These are phyloP conservation scores for Lodderomyces elongisporus DNA, from an alignment of 1,139 yeast species.

Conservation along the genomic window DNA sequence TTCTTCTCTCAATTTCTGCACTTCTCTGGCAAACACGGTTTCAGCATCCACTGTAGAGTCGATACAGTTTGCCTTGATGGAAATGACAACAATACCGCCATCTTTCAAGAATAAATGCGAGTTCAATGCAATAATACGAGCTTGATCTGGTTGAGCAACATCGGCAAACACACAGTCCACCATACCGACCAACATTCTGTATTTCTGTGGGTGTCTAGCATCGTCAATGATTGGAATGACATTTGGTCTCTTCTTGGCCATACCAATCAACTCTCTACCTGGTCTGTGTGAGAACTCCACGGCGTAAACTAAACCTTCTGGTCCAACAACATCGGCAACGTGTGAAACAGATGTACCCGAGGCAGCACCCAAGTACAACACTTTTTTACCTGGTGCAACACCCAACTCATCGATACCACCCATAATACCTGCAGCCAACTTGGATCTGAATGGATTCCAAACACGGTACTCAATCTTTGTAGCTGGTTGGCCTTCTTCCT, in stretches of 20 bases:
- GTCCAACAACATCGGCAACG: slow-evolving; percentile 97
- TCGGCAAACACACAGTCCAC: slow-evolving; percentile 98
- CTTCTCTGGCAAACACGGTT: slow-evolving; percentile 98
- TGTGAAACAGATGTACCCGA: slow-evolving; percentile 99
- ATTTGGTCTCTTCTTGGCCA: slow-evolving; percentile 99
- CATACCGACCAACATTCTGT: slow-evolving; percentile 98
- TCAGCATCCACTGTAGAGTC: slow-evolving; percentile 99
- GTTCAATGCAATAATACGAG: slow-evolving; percentile 98
- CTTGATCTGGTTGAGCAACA: slow-evolving; percentile 99
- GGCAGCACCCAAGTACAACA: slow-evolving; percentile 96
- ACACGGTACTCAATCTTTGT: slow-evolving; percentile 98
- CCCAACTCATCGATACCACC: slow-evolving; percentile 98
- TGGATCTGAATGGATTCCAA: slow-evolving; percentile 99
- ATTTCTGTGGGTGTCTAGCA: slow-evolving; percentile 99
- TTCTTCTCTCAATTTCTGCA: slow-evolving; percentile 97
- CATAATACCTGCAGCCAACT: slow-evolving; percentile 99
- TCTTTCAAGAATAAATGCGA: slow-evolving; percentile 97
- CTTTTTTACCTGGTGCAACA: slow-evolving; percentile 97
- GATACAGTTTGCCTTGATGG: slow-evolving; percentile 99
- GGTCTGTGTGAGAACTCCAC: slow-evolving; percentile 99
- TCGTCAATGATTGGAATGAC: slow-evolving; percentile 98
- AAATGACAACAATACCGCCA: slow-evolving; percentile 96
- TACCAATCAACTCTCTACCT: slow-evolving; percentile 97
- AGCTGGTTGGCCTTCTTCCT: slow-evolving; percentile 81
- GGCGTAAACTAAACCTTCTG: slow-evolving; percentile 97